These are phyloP conservation scores for Aspergillus carbonarius DNA, from an alignment of 2,329 filamentous ascomycete species.

Conservation along the genomic window DNA sequence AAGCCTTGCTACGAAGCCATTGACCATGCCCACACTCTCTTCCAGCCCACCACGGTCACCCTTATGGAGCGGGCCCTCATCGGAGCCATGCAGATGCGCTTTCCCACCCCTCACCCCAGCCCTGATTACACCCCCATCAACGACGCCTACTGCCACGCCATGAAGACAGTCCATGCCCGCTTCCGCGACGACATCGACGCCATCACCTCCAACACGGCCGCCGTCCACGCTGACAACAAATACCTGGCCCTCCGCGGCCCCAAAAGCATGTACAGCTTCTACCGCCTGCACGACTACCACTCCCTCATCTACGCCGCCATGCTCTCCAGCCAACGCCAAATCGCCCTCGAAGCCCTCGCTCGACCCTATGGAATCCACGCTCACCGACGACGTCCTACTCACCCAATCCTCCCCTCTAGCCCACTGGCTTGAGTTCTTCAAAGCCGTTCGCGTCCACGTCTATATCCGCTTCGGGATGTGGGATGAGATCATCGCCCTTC, in stretches of 20 bases:
- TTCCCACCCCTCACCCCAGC: constrained; percentile 47
- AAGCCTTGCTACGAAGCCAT: constrained; percentile 46
- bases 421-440: constrained; percentile 72
- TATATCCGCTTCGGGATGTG: constrained; percentile 71
- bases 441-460: constrained; percentile 65
- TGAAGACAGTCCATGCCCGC: constrained; percentile 53
- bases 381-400: constrained; percentile 63
- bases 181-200: constrained; percentile 61
- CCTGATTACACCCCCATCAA: constrained; percentile 55
- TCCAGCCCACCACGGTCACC: no score
- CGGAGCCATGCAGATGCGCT: constrained; percentile 60
- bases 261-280: constrained; percentile 64
- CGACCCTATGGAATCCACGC: constrained; percentile 56
- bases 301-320: constrained; percentile 69
- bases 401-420: constrained; percentile 71
- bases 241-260: constrained; percentile 58
- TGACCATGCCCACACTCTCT: constrained; percentile 33
- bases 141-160: constrained; percentile 59
- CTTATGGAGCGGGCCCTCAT: constrained; percentile 61
- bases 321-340: constrained; percentile 65
- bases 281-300: constrained; percentile 7
- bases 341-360: constrained; percentile 62
- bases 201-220: constrained; percentile 62
- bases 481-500: constrained; percentile 48
- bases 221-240: constrained; percentile 66